Conservation (phyloP, 768 basidiomycete genomes). For the Suillus hirtellus region DNA sequence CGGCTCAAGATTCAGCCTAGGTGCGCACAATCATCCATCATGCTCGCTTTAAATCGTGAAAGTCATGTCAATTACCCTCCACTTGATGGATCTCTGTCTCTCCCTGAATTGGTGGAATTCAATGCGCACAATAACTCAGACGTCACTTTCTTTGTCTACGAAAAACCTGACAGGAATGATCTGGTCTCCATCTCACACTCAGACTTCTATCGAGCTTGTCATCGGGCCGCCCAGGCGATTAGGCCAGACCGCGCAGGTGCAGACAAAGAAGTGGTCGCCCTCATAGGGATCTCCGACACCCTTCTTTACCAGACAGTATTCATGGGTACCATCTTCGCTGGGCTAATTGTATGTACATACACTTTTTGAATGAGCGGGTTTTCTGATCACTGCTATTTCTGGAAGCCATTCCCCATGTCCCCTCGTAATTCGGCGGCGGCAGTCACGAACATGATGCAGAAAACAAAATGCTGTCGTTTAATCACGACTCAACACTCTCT, state of each 20-base stretch:
- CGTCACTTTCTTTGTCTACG: conserved; percentile 20
- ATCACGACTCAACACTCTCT: conserved; percentile 23
- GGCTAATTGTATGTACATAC: conserved; percentile 33
- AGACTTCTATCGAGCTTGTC: conserved; percentile 41
- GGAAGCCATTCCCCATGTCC: conserved; percentile 39
- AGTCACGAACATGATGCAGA: conserved; percentile 26
- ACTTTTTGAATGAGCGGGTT: conserved; percentile 26
- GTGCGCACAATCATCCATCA: not conserved
- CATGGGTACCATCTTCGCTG: conserved; percentile 42
- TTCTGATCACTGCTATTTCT: conserved; percentile 21
- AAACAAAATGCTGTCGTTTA: conserved; percentile 21
- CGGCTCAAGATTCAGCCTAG: not conserved
- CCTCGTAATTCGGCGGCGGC: conserved; percentile 46
- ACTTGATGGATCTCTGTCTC: not conserved
- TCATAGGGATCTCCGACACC: conserved; percentile 33
- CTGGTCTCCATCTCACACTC: conserved; percentile 35
- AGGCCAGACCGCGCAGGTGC: conserved; percentile 32
- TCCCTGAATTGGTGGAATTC: conserved; percentile 40
- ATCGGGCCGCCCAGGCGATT: conserved; percentile 43
- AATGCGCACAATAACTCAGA: conserved; percentile 30
- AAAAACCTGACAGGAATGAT: conserved; percentile 3
- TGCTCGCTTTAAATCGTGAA: not conserved
- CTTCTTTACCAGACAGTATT: conserved; percentile 34
- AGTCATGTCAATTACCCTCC: not conserved
- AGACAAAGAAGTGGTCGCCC: conserved; percentile 23